Percentiles rank a stretch among this genome's conserved stretches.
Conservation (phyloP, 306 rosid species). For the Cucumis sativus region DNA sequence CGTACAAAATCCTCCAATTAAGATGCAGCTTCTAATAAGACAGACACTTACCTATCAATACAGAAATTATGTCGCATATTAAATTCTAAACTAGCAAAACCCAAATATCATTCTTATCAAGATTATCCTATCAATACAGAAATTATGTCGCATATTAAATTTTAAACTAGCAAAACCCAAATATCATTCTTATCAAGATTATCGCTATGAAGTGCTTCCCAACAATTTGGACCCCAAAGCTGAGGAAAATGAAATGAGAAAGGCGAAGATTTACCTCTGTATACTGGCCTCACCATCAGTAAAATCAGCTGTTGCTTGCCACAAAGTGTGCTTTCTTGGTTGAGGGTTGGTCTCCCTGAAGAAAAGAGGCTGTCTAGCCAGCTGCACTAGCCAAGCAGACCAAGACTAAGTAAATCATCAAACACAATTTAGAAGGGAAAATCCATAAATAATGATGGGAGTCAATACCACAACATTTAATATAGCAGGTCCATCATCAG, state of each 20-base stretch:
- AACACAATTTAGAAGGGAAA: background rate
- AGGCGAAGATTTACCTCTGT: constrained; percentile 29
- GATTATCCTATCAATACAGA: background rate
- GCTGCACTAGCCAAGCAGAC: constrained; percentile 29
- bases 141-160: background rate
- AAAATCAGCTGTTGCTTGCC: constrained; percentile 83
- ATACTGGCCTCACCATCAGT: constrained; percentile 72
- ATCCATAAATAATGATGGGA: background rate
- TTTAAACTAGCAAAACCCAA: background rate
- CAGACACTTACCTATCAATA: background rate
- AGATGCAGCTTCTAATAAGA: background rate
- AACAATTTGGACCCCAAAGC: background rate
- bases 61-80: background rate
- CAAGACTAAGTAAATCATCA: background rate
- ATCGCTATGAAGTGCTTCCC: background rate
- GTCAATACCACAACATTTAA: constrained; percentile 57
- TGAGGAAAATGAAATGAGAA: background rate
- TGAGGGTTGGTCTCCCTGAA: constrained; percentile 90
- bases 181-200: background rate
- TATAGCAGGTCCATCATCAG: constrained; percentile 48
- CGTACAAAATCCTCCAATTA: too few species aligned
- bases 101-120: background rate
- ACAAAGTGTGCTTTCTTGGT: constrained; percentile 78
- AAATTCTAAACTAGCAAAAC: background rate
- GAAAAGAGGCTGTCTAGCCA: constrained; percentile 77